phyloP scores from a whole-genome alignment of 2,329 filamentous ascomycete species.

The Penicillium freii region DNA sequence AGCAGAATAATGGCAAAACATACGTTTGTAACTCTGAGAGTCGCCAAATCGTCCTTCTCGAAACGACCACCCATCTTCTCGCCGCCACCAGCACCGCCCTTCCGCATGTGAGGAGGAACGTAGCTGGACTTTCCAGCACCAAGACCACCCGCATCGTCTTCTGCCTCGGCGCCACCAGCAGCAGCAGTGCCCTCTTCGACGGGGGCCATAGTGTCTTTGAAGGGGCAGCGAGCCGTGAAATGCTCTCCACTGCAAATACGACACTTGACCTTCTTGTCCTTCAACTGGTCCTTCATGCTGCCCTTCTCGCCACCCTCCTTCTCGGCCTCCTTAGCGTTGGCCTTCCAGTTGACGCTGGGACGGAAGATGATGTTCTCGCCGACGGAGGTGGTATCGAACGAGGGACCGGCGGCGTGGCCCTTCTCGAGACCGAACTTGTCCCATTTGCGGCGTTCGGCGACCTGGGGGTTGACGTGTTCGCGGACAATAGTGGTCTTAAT shows the following conservation, averaged over 20 bases:
- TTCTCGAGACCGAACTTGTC: conserved; percentile 87
- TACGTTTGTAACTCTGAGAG: conserved; percentile 95
- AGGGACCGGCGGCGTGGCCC: conserved; percentile 78
- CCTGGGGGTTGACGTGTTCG: conserved; percentile 92
- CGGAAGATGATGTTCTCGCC: conserved; percentile 99
- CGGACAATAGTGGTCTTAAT: conserved; percentile 90
- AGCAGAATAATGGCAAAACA: conserved; percentile 41
- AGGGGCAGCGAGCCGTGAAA: conserved; percentile 98
- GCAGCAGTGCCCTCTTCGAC: conserved; percentile 46
- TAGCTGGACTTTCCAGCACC: conserved; percentile 76
- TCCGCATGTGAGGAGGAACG: conserved; percentile 88
- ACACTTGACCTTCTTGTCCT: conserved; percentile 99
- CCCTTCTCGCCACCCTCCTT: conserved; percentile 56
- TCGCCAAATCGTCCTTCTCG: conserved; percentile 94
- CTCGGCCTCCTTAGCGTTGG: conserved; percentile 71
- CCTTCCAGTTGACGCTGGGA: conserved; percentile 91
- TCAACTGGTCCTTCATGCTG: conserved; percentile 67
- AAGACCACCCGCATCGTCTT: conserved; percentile 54
- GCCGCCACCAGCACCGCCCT: conserved; percentile 57
- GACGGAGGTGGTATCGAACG: conserved; percentile 84
- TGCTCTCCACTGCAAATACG: conserved; percentile 98
- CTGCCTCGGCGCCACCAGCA: conserved; percentile 47
- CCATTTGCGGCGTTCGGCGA: conserved; percentile 92
- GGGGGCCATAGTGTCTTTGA: conserved; percentile 98
- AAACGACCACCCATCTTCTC: conserved; percentile 92